Base-by-base conservation (phyloP, 2,329 filamentous ascomycete species). In the Paecilomyces fulvus region DNA sequence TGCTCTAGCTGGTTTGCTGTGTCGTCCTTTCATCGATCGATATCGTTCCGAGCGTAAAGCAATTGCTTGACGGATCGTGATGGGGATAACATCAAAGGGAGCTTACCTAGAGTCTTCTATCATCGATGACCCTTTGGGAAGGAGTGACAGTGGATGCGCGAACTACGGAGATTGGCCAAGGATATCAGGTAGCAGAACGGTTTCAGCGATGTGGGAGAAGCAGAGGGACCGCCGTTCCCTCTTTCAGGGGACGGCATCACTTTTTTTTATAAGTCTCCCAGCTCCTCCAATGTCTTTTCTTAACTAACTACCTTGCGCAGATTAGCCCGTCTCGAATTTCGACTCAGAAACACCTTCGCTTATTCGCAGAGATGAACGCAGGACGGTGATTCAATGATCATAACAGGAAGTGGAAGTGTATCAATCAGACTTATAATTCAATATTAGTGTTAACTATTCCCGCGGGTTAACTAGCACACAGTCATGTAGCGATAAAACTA, bases 231-330 rank as follows among this genome's bases (percentile, higher is more conserved):
- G 64, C 66, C 64, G 66, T 67, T 67, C 63, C 65, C 63, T 62
- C 60, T 58, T 56, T 54, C 58, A 37, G 60, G 62, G 64, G 61
- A 61, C 59, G 64, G 68, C 65, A 61, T 52, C 58, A 52, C 57
- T 63, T 62, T 72, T 72, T 71, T 72, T 67, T 67, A 74, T 74
- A 74, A 71, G 72, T 74, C 25, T 43, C 56, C 64, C 64, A 50
- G 10, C 17, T 55, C 55, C 28, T 6, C 21, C 2, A 23, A 33
- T 8, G 28, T 4, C 49, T 51, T 58, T 55, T 43, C 60, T 60
- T 57, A 48, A 59, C 65, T 72, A 71, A 74, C 70, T 73, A 65
- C 65, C 33, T 23, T 8, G n/a, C n/a, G 14, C 14, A 43, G 37
- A 43, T 17, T 17, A 3, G 17, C n/a, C n/a, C 3, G 14, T 17